Evolutionary conservation across 2,329 filamentous ascomycete genomes (phyloP).

Genomic region (Clonostachys solani): DNA sequence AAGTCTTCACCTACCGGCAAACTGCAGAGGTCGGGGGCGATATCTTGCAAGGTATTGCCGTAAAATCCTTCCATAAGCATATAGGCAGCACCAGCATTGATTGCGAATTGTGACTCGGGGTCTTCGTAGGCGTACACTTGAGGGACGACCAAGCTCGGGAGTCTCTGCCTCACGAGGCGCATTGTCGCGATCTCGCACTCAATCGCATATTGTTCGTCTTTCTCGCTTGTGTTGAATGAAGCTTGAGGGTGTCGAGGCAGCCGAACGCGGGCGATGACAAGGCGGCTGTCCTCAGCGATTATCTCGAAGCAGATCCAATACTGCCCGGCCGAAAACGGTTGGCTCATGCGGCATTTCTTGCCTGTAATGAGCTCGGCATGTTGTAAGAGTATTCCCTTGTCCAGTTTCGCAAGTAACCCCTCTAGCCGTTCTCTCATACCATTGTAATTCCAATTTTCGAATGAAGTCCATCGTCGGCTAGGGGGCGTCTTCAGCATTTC

Average conservation of each 20-base stretch:
- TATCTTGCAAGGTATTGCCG: slow-evolving; percentile 13
- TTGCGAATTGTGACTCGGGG: slow-evolving; percentile 7
- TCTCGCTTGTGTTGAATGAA: slow-evolving; percentile 1
- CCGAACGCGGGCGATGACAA: slow-evolving; percentile 14
- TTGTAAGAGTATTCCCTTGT: slow-evolving; percentile 9
- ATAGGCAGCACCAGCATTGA: slow-evolving; percentile 11
- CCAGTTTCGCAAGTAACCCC: slow-evolving; percentile 3
- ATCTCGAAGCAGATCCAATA: slow-evolving; percentile 18
- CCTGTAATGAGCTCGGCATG: slow-evolving; percentile 8
- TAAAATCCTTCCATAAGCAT: slow-evolving; percentile 19
- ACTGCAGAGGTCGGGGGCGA: slow-evolving; percentile 8
- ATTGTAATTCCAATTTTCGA: slow-evolving; percentile 13
- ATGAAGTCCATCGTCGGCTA: slow-evolving; percentile 6
- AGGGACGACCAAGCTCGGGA: slow-evolving; percentile 3
- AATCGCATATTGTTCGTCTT: slow-evolving; percentile 4
- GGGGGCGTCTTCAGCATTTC: not conserved
- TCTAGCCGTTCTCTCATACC: slow-evolving; percentile 12
- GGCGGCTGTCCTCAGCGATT: slow-evolving; percentile 9
- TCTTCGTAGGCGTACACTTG: slow-evolving; percentile 11
- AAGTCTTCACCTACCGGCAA: slow-evolving; percentile 8
- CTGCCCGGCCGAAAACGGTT: slow-evolving; percentile 19
- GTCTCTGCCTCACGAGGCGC: not conserved
- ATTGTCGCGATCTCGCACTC: not conserved
- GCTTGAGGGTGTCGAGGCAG: slow-evolving; percentile 12
- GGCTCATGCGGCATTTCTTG: slow-evolving; percentile 14